Evolutionary conservation across 73 alveolate species (phyloP), one percentile per base, ranked within the genome.

Genomic region (Paramecium bursaria): DNA sequence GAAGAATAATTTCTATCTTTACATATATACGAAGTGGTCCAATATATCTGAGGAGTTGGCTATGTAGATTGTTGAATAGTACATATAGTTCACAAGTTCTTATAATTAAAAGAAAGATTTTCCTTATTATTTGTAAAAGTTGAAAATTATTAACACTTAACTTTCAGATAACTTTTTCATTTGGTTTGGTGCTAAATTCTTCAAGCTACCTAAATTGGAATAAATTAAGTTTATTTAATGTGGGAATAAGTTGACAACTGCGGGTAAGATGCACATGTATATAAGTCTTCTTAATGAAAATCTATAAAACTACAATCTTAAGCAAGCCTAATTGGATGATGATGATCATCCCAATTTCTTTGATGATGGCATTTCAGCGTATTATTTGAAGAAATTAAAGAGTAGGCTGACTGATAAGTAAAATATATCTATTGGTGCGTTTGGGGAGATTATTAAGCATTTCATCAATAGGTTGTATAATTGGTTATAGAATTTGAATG

Each of bases 241-340:
- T 67, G 7, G 6, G 50, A 35, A 3, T 31, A 15, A 21, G 26
- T 44, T n/a, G n/a, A 67, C 82, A 67, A 67, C 48, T 15, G 2
- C 44, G 35, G 50, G 82, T 10, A 67, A 35, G 22, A 67, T 67
- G 53, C 82, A 67, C 13, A 31, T 67, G 53, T 67, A 67, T 26
- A 67, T 67, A n/a, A 47, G 44, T 9, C 33, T 67, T 21, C 22
- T 67, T 31, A 67, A 67, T 10, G 35, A n/a, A n/a, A n/a, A 67
- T 30, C 33, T 27, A 23, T 27, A 19, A 0, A 57, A 57, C 33
- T 57, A 57, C 26, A 42, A 67, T 22, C 11, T 67, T 6, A 35
- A 39, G 22, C 42, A 67, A 39, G 53, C 22, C 1, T 19, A 47
- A 30, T 67, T 67, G 9, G 82, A 67, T 11, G 25, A 42, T 10